These are phyloP conservation scores for Neoscytalidium dimidiatum DNA, from an alignment of 2,329 filamentous ascomycete genomes.

Conservation along the genomic window DNA sequence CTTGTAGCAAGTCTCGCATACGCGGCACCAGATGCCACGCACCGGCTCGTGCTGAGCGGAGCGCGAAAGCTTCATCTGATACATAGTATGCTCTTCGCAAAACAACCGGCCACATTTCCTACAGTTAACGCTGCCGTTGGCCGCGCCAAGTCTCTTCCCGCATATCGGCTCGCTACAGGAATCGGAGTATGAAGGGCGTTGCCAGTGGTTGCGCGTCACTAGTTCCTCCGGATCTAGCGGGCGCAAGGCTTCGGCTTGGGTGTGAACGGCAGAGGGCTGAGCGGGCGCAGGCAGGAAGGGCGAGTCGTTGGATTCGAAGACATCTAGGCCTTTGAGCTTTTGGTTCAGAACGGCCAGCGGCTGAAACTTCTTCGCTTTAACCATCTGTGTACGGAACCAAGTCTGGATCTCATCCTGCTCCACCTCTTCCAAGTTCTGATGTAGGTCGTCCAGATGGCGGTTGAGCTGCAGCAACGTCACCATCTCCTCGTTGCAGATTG, in stretches of 20 bases:
- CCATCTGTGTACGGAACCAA: conserved; percentile 94
- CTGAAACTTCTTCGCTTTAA: conserved; percentile 91
- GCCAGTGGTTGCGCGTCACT: conserved; percentile 88
- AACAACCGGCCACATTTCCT: conserved; percentile 90
- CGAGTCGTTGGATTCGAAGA: conserved; percentile 89
- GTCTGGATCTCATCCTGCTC: conserved; percentile 94
- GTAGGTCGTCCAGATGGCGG: conserved; percentile 77
- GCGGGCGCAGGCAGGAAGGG: conserved; percentile 41
- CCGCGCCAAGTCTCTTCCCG: conserved; percentile 73
- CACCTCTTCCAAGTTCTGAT: conserved; percentile 84
- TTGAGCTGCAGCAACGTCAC: conserved; percentile 92
- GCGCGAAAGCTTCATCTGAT: conserved; percentile 95
- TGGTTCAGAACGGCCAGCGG: conserved; percentile 89
- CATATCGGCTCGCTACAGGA: conserved; percentile 85
- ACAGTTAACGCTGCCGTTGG: conserved; percentile 88
- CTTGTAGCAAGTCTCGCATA: conserved; percentile 99
- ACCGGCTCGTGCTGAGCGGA: conserved; percentile 88
- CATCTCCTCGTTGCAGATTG: conserved; percentile 99
- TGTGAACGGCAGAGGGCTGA: conserved; percentile 37
- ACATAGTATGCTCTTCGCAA: conserved; percentile 98
- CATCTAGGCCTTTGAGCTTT: conserved; percentile 87
- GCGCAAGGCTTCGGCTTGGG: conserved; percentile 33
- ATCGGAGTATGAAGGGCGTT: conserved; percentile 72
- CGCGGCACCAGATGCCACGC: conserved; percentile 86
- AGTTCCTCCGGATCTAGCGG: conserved; percentile 80